phyloP scores from a whole-genome alignment of 2,329 filamentous ascomycete species.

The Aspergillus texensis region DNA sequence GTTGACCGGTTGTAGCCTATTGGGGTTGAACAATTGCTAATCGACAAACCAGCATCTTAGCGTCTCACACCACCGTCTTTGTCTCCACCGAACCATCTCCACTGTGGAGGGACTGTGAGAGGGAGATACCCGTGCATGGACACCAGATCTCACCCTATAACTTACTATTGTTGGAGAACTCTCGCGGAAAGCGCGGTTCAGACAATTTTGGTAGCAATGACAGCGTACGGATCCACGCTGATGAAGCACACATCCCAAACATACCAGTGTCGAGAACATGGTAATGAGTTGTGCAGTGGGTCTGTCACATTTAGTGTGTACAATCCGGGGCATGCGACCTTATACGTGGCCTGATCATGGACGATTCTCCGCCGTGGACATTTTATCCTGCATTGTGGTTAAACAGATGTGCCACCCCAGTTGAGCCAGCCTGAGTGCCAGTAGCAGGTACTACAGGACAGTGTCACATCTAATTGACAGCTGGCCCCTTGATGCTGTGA shows the following conservation, averaged over 20 bases:
- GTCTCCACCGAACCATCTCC: constrained; percentile 1
- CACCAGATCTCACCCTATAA: not conserved
- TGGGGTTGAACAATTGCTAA: not conserved
- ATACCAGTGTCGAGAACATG: not conserved
- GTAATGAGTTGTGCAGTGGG: not conserved
- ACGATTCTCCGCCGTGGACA: not conserved
- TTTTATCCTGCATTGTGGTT: not conserved
- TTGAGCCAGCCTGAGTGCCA: not conserved
- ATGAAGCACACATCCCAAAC: not conserved
- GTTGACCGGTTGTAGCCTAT: not conserved
- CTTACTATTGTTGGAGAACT: not conserved
- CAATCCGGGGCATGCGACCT: not conserved
- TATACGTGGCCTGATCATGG: not conserved
- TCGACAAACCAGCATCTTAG: not conserved
- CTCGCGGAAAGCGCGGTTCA: not conserved
- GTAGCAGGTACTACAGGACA: not conserved
- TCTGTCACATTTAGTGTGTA: not conserved
- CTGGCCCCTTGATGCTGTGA: not conserved
- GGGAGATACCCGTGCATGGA: not conserved
- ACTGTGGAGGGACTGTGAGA: not conserved
- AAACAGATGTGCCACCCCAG: not conserved
- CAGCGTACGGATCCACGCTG: not conserved
- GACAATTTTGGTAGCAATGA: not conserved
- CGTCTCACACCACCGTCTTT: not conserved
- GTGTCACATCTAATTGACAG: not conserved